phyloP scores from a whole-genome alignment of 2,329 filamentous ascomycete species.

The Hypoxylon sp. region DNA sequence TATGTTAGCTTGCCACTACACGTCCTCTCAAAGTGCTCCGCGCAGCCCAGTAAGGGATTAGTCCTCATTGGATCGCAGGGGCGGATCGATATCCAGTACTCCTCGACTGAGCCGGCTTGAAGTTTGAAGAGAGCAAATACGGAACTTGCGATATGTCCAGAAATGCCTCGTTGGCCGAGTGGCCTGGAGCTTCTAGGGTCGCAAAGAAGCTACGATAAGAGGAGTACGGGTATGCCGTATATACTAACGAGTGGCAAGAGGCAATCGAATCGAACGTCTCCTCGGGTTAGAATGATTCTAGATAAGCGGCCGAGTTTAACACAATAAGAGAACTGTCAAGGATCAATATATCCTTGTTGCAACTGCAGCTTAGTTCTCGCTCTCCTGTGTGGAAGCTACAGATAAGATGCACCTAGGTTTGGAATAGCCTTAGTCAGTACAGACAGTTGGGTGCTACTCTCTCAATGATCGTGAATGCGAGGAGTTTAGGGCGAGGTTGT shows the following conservation, averaged over 20 bases:
- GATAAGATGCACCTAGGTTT: constrained; percentile 20
- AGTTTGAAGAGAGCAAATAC: neutral
- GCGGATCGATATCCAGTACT: constrained; percentile 14
- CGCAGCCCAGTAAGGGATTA: neutral
- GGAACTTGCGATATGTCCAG: neutral
- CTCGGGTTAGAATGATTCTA: constrained; percentile 15
- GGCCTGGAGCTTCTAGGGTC: constrained; percentile 19
- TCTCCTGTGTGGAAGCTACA: constrained; percentile 17
- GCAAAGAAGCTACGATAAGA: constrained; percentile 15
- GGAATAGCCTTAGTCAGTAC: neutral
- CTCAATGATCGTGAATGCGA: constrained; percentile 11
- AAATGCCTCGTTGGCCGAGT: constrained; percentile 13
- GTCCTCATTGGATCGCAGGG: constrained; percentile 5
- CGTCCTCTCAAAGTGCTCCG: neutral
- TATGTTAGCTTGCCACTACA: constrained; percentile 24
- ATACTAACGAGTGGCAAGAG: neutral
- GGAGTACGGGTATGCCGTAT: constrained; percentile 9
- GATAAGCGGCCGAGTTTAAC: constrained; percentile 11
- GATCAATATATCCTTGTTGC: constrained; percentile 12
- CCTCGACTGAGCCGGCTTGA: constrained; percentile 5
- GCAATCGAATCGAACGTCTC: constrained; percentile 19
- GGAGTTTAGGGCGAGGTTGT: constrained; percentile 1
- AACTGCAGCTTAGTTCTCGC: neutral
- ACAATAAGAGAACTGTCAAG: constrained; percentile 2
- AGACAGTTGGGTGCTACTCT: constrained; percentile 28